Percentiles rank a stretch among this genome's conserved stretches.
Evolutionary conservation across 495 filamentous ascomycete species (phyloP).

Genomic region (Trichoderma erinaceum): DNA sequence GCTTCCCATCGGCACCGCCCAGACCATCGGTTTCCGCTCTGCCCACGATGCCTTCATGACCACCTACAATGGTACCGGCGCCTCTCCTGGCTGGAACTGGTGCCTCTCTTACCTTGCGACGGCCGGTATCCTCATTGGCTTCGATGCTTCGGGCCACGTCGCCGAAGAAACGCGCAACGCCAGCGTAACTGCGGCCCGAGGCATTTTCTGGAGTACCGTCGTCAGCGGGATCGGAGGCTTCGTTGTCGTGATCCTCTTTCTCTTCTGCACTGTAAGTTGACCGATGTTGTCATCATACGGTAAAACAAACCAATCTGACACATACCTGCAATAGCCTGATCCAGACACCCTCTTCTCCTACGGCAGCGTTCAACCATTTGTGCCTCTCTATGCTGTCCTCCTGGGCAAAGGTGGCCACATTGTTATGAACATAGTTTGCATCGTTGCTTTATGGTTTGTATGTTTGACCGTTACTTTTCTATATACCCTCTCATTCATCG

Average conservation of each 20-base stretch:
- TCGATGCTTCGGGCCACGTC: conserved; percentile 54
- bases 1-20: conserved; percentile 54
- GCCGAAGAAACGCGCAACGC: conserved; percentile 55
- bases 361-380: not conserved
- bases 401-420: conserved; percentile 5
- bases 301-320: not conserved
- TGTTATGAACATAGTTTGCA: not conserved
- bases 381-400: not conserved
- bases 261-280: conserved; percentile 41
- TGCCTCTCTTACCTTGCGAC: conserved; percentile 45
- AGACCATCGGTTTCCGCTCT: conserved; percentile 54
- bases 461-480: not conserved
- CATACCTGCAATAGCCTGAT: not conserved
- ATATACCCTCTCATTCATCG: not conserved
- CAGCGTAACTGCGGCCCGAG: conserved; percentile 55
- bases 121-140: conserved; percentile 51
- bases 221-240: conserved; percentile 57
- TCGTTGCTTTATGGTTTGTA: conserved; percentile 7
- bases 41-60: conserved; percentile 54
- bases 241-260: conserved; percentile 51
- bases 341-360: conserved; percentile 3
- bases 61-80: conserved; percentile 49
- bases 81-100: conserved; percentile 49
- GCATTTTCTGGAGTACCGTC: conserved; percentile 53
- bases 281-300: not conserved